Evolutionary conservation across 192 early-diverging fungal species (phyloP).

Genomic region (Phlyctochytrium bullatum): DNA sequence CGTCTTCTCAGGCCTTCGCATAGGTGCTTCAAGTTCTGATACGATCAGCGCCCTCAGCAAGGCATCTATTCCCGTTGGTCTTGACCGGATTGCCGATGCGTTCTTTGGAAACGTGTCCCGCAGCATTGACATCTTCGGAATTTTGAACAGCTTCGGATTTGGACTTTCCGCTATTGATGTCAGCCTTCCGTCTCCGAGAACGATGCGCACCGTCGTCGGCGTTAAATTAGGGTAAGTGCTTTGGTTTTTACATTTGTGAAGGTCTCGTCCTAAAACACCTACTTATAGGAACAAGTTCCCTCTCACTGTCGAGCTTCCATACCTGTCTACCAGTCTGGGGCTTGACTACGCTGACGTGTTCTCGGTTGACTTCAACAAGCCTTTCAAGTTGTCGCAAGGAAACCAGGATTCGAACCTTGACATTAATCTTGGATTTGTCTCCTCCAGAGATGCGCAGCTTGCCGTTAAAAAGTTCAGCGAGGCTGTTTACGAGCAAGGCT

Average conservation of each 20-base stretch:
- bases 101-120: neutral
- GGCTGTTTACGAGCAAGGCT: neutral
- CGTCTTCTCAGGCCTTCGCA: slow-evolving; percentile 8
- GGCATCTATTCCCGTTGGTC: neutral
- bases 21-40: slow-evolving; percentile 5
- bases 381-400: neutral
- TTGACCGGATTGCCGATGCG: neutral
- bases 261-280: neutral
- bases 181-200: neutral
- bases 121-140: neutral
- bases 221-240: slow-evolving; percentile 2
- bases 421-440: neutral
- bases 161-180: slow-evolving; percentile 2
- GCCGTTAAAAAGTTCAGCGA: neutral
- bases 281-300: slow-evolving; percentile 1
- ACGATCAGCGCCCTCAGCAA: slow-evolving; percentile 19
- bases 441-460: neutral
- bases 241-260: neutral
- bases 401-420: neutral
- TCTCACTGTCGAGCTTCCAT: neutral
- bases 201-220: neutral
- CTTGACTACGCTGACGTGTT: neutral
- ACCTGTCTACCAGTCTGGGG: neutral
- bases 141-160: slow-evolving; percentile 1
- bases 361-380: neutral